Evolutionary conservation across 305 asterid species (phyloP), one percentile per base, ranked within the genome.

Genomic region (Fraxinus albicans): DNA sequence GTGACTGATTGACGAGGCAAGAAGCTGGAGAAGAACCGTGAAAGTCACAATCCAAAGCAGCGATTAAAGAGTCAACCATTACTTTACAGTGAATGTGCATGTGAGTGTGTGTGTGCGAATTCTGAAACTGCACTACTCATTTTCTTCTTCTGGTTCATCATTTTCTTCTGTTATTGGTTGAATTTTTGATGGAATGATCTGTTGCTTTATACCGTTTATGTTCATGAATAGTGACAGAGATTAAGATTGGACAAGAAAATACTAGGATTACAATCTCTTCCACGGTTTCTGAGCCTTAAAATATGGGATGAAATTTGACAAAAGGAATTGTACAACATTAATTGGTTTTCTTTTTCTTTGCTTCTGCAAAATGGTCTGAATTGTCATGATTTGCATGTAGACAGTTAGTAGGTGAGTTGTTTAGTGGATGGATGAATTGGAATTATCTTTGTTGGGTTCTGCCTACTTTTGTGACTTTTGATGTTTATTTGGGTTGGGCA

Each of bases 391-490:
- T 87, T 91, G 87, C 82, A 86, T 77, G 83, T 82, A 86, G 97
- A 93, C 93, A 84, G 80, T 7, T 44, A 80, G 82, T 77, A 33
- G 79, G 86, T 82, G 89, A 89, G 73, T 78, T 74, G 72, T 73
- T 21, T 83, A 90, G 93, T 90, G 97, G 95, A 88, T 82, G 88
- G 83, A 80, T 91, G 95, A 92, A 88, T 90, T 84, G 93, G 90
- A 86, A 84, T 88, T 69, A 84, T 86, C 89, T 84, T 85, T 81
- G 67, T 55, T 65, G n/a, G 34, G 33, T 10, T 25, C 35, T 25
- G 31, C 31, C 73, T 25, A 55, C 65, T 25, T 65, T 65, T 8
- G 15, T 65, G 73, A 65, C n/a, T 65, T 60, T 23, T 23, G 31
- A 38, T 38, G 44, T 38, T 38, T 38, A 38, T 38, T 38, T 38